A percentile compares a stretch with the other conserved stretches of the same genome.
Evolutionary conservation across 352 stramenopile genomes (phyloP).

Genomic region (Phytophthora syringae): DNA sequence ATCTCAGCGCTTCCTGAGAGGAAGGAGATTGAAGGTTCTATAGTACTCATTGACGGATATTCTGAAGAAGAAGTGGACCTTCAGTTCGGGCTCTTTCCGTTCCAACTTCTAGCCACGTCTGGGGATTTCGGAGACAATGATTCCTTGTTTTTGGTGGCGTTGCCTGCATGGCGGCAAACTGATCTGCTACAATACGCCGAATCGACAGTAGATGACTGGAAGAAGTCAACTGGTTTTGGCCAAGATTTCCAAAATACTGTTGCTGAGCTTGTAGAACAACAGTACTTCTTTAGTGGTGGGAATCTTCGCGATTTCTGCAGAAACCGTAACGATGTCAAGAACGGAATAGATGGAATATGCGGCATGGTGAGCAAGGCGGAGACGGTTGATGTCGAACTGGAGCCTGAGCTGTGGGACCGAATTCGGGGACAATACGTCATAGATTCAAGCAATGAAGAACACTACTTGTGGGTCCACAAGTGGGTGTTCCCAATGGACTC

Average conservation of each 20-base stretch:
- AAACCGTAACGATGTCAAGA: slow-evolving; percentile 16
- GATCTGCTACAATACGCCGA: slow-evolving; percentile 29
- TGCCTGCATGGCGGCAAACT: slow-evolving; percentile 29
- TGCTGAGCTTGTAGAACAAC: slow-evolving; percentile 15
- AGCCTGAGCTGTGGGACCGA: slow-evolving; percentile 19
- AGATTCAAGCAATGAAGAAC: slow-evolving; percentile 23
- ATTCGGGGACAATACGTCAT: slow-evolving; percentile 34
- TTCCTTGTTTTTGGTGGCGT: slow-evolving; percentile 11
- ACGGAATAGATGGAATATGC: slow-evolving; percentile 25
- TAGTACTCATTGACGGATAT: slow-evolving; percentile 33
- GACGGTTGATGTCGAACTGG: slow-evolving; percentile 20
- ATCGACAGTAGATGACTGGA: slow-evolving; percentile 25
- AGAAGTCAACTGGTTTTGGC: slow-evolving; percentile 15
- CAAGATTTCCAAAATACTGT: slow-evolving; percentile 1
- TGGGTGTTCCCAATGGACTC: slow-evolving; percentile 29
- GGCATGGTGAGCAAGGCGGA: slow-evolving; percentile 1
- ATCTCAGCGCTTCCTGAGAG: slow-evolving; percentile 24
- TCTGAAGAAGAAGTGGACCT: slow-evolving; percentile 21
- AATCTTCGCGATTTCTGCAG: slow-evolving; percentile 36
- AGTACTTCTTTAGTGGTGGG: slow-evolving; percentile 41
- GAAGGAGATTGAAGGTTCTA: slow-evolving; percentile 24
- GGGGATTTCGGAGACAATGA: slow-evolving; percentile 12
- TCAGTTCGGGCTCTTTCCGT: slow-evolving; percentile 18
- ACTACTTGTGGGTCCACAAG: slow-evolving; percentile 21
- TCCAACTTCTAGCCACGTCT: slow-evolving; percentile 27